Evolutionary conservation across 768 basidiomycete species (phyloP).

Genomic region (Boletus speciosus): DNA sequence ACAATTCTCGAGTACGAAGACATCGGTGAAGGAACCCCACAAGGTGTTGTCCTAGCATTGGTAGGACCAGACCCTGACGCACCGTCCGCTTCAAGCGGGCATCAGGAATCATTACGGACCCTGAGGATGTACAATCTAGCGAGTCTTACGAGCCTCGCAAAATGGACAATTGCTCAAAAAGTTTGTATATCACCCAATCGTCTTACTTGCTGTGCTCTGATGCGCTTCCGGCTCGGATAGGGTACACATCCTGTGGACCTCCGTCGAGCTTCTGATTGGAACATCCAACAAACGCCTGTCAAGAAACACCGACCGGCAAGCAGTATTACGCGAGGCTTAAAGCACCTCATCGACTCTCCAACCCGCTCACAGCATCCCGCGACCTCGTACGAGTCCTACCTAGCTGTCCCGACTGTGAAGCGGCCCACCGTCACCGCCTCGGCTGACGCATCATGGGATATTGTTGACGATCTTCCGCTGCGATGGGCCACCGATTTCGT

Average conservation of each 20-base stretch:
- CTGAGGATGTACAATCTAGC: slow-evolving; percentile 83
- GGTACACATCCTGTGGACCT: slow-evolving; percentile 61
- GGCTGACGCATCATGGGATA: slow-evolving; percentile 62
- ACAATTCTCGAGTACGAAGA: slow-evolving; percentile 62
- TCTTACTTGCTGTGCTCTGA: slow-evolving; percentile 6
- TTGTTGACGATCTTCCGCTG: slow-evolving; percentile 68
- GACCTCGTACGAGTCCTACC: slow-evolving; percentile 28
- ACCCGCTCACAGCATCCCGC: slow-evolving; percentile 26
- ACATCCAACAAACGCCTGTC: slow-evolving; percentile 45
- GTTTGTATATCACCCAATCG: slow-evolving; percentile 33
- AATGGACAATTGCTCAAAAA: slow-evolving; percentile 68
- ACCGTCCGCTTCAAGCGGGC: slow-evolving; percentile 37
- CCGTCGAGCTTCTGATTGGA: slow-evolving; percentile 47
- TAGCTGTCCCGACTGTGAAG: slow-evolving; percentile 28
- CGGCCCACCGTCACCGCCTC: slow-evolving; percentile 30
- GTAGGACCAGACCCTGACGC: slow-evolving; percentile 62
- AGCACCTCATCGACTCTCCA: slow-evolving; percentile 48
- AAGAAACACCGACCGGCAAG: slow-evolving; percentile 50
- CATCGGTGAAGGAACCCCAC: slow-evolving; percentile 53
- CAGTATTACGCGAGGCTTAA: slow-evolving; percentile 61
- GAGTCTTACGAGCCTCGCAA: slow-evolving; percentile 70
- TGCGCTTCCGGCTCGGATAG: slow-evolving; percentile 29
- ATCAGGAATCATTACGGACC: slow-evolving; percentile 51
- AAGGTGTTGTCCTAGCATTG: slow-evolving; percentile 75
- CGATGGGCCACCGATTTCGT: slow-evolving; percentile 89